A percentile compares a stretch with the other conserved stretches of the same genome.
Evolutionary conservation across 2,329 filamentous ascomycete genomes (phyloP).

Genomic region (Colletotrichum phormii): DNA sequence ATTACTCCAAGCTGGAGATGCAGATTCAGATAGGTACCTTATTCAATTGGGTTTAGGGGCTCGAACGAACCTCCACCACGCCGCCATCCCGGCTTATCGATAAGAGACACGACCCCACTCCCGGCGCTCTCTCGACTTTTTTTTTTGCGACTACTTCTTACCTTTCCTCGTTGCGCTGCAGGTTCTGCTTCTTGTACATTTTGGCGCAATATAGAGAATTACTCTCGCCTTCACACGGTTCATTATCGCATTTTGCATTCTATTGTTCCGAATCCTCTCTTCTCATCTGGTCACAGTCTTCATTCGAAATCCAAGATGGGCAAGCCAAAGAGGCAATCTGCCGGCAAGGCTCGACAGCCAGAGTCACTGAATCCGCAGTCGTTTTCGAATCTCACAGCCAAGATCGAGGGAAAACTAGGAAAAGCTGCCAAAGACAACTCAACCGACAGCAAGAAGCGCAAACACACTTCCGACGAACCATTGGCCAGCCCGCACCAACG

Average conservation of each 20-base stretch:
- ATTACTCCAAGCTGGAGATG: no score
- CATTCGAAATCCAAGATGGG: conserved; percentile 1
- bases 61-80: background rate
- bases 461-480: conserved; percentile 29
- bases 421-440: conserved; percentile 53
- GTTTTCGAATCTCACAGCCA: conserved; percentile 65
- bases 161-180: background rate
- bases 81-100: background rate
- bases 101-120: background rate
- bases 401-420: conserved; percentile 65
- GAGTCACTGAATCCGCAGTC: conserved; percentile 60
- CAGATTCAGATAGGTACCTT: no score
- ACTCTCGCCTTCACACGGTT: background rate
- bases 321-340: conserved; percentile 21
- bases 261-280: background rate
- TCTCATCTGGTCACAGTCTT: background rate
- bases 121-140: no score
- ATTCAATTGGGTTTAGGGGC: background rate
- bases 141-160: background rate
- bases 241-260: background rate
- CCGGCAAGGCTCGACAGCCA: background rate
- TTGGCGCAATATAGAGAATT: background rate
- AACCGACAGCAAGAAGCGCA: conserved; percentile 56
- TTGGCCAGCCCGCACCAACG: conserved; percentile 10
- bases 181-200: background rate